Conservation (phyloP, 1,284 basidiomycete genomes). For the Ceratobasidium sp. region DNA sequence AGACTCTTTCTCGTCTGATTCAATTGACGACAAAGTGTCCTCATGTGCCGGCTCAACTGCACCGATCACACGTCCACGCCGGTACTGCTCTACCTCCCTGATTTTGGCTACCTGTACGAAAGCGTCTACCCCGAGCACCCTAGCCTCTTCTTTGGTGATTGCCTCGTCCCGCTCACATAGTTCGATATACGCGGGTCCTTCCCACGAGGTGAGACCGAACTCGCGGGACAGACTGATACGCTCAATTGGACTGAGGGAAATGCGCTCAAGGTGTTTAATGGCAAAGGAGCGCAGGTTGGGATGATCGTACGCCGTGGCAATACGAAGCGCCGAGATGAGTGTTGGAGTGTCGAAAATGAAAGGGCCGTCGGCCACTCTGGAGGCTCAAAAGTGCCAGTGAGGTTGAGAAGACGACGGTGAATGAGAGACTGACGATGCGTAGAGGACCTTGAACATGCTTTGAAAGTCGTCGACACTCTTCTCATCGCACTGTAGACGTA, state of each 20-base stretch:
- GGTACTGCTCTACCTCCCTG: conserved; percentile 14
- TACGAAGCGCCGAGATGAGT: not conserved
- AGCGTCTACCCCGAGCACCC: conserved; percentile 1
- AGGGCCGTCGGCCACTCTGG: conserved; percentile 1
- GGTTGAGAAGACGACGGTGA: not conserved
- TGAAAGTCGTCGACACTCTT: not conserved
- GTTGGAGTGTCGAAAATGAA: not conserved
- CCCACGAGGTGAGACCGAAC: not conserved
- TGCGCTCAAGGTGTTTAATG: conserved; percentile 1
- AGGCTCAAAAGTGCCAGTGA: not conserved
- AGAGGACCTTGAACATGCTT: conserved; percentile 4
- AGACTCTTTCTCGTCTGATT: too few species aligned
- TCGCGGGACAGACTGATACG: conserved; percentile 1
- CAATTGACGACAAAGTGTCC: too few species aligned
- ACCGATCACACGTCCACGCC: too few species aligned
- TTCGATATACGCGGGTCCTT: not conserved
- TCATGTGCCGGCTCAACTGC: too few species aligned
- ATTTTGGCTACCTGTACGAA: conserved; percentile 6
- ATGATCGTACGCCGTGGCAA: conserved; percentile 17
- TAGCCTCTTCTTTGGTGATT: not conserved
- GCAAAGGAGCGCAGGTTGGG: conserved; percentile 2
- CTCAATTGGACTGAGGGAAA: not conserved
- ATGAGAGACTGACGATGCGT: not conserved
- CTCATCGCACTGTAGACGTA: not conserved
- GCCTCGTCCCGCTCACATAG: conserved; percentile 21